Evolutionary conservation across 371 early-diverging fungal genomes (phyloP).

Genomic region (Actinomortierella ambigua): DNA sequence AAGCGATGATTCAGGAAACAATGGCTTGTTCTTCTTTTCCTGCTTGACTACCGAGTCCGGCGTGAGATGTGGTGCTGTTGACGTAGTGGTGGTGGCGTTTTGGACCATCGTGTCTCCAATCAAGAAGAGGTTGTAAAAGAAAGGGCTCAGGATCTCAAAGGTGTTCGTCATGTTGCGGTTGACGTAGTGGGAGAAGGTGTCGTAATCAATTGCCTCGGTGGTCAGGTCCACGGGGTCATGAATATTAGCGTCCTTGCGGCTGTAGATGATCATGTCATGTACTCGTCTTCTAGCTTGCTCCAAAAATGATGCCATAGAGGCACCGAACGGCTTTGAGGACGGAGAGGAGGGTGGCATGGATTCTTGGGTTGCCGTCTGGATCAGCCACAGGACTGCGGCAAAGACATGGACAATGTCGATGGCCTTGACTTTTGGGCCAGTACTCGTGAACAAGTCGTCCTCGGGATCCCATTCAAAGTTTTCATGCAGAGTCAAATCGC

Average conservation of each 20-base stretch:
- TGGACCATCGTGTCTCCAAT: constrained; percentile 25
- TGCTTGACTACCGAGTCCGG: background rate
- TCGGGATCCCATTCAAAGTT: constrained; percentile 44
- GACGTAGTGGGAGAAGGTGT: constrained; percentile 48
- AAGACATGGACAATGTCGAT: constrained; percentile 27
- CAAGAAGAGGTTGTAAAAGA: constrained; percentile 56
- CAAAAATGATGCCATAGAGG: background rate
- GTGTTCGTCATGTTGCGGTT: constrained; percentile 54
- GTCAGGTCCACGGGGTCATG: constrained; percentile 22
- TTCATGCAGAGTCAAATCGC: constrained; percentile 13
- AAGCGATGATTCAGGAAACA: too few relatives aligned
- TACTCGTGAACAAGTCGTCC: constrained; percentile 13
- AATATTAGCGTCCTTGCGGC: background rate
- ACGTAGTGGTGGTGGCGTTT: background rate
- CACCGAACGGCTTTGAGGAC: background rate
- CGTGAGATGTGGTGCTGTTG: constrained; percentile 6
- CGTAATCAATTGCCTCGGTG: constrained; percentile 24
- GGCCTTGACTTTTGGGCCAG: constrained; percentile 25
- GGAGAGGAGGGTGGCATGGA: constrained; percentile 1
- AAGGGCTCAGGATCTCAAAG: constrained; percentile 52
- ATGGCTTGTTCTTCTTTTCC: background rate
- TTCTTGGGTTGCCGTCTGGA: constrained; percentile 4
- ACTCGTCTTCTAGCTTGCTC: constrained; percentile 16
- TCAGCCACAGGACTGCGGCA: constrained; percentile 27
- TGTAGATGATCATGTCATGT: constrained; percentile 30